phyloP scores from a whole-genome alignment of 2,329 filamentous ascomycete species.

The Clonostachys solani region DNA sequence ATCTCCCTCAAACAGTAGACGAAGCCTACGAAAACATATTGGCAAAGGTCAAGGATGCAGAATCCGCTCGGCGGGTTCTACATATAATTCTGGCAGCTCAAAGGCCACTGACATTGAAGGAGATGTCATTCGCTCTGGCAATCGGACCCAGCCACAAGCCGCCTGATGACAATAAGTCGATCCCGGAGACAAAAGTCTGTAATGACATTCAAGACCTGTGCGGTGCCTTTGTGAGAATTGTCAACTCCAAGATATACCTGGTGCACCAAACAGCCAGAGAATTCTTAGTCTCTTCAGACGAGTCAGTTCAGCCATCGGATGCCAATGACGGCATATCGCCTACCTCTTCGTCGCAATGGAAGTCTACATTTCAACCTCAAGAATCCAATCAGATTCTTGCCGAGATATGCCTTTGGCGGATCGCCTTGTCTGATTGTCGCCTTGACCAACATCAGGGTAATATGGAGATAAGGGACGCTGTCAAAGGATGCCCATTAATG shows the following conservation, averaged over 20 bases:
- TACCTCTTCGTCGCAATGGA: conserved; percentile 3
- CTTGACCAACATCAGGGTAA: background rate
- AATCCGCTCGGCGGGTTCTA: conserved; percentile 1
- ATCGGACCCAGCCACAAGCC: background rate
- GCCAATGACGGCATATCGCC: no score
- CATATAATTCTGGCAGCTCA: conserved; percentile 7
- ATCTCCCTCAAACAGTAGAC: conserved; percentile 4
- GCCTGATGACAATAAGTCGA: background rate
- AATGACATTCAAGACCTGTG: background rate
- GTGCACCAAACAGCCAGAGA: conserved; percentile 14
- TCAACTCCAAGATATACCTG: conserved; percentile 10
- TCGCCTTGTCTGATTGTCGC: conserved; percentile 3
- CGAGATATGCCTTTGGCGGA: conserved; percentile 7
- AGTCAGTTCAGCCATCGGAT: no score
- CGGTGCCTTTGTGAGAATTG: conserved; percentile 5
- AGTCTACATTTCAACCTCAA: conserved; percentile 3
- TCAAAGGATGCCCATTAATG: conserved; percentile 1
- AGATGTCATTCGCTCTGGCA: conserved; percentile 2
- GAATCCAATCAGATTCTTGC: conserved; percentile 8
- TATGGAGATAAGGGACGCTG: background rate
- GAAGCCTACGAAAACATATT: conserved; percentile 5
- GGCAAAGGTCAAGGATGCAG: background rate
- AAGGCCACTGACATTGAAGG: conserved; percentile 4
- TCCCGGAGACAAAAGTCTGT: background rate
- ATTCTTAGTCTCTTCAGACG: conserved; percentile 6